Base-by-base conservation (phyloP, 805 yeast genomes). In the Yarrowia osloensis region DNA sequence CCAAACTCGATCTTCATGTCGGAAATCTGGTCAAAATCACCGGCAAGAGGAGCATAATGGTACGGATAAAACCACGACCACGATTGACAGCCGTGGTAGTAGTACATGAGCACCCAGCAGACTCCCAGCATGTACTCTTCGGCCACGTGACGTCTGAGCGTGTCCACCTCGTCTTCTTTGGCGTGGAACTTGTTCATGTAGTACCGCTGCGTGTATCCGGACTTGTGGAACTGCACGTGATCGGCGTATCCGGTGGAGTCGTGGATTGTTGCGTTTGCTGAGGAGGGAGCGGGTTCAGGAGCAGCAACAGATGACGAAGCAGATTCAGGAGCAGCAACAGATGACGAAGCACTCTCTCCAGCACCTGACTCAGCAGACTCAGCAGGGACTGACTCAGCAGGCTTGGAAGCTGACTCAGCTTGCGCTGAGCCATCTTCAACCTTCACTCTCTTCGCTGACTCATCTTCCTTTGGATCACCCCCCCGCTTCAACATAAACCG, bases 51-150 rank as follows among this genome's bases (percentile, higher is more conserved):
- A 0, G 99, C 98, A 79, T 95, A 96, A 75, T 95, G 98, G 75
- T 88, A 94, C 0, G 98, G 99, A 73, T 88, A 95, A 77, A 86
- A 95, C 99, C 99, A 95, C 67, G 88, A 88, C 99, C 99, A 95
- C 0, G 98, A 94, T 0, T 97, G 97, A 78, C 98, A 94, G 2
- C 98, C 98, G 77, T 95, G 98, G 77, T 91, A 94, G 78, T 95
- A 95, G 76, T 95, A 95, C 66, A 91, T 78, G 70, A 95, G 81
- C 1, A 88, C 97, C 99, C 99, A 95, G n/a, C 97, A 86, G 4
- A 95, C 89, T 69, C 99, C 99, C 77, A 94, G 97, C 67, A 95
- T 83, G 74, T 95, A 95, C 59, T 86, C 84, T 66, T 81, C 80
- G 0, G 88, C 91, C 73, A 95, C 86, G 69, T 82, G 83, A 50